Evolutionary conservation across 2,329 filamentous ascomycete genomes (phyloP), one percentile per base, ranked within the genome.

Genomic region (Aureobasidium melanogenum): DNA sequence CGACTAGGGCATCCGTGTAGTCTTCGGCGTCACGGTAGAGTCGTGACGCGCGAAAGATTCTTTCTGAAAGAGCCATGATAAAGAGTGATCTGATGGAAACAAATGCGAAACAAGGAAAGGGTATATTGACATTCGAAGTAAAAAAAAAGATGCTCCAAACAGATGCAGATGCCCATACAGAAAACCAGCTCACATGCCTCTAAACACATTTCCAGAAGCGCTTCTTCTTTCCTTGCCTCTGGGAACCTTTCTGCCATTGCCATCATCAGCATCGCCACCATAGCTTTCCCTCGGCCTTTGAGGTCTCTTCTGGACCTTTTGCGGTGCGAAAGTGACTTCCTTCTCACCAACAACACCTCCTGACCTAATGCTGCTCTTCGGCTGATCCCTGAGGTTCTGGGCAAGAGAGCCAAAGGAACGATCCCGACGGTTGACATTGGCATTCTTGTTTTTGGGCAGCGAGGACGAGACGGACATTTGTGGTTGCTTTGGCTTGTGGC

Each of bases 141-240:
- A 32, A 10, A 32, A 32, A 32, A 17, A 30, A 6, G 4, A 32
- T n/a, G n/a, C 9, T 30, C 12, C 17, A 34, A 34, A 44, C 26
- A 34, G 28, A 36, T 51, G 30, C 32, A 38, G 28, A 39, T 12
- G 22, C 22, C 3, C 10, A 36, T 15, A 15, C 14, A 34, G 32
- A 32, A 19, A 47, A 19, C 19, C 26, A 17, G 8, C 50, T 61
- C 15, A 87, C 78, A 89, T 80, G 69, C 79, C 82, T 71, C 87
- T 82, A 72, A 91, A 89, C 43, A 85, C 85, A 74, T 93, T 92
- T 57, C 81, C 82, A 74, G 88, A 91, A 55, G 89, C 89, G 73
- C 87, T 91, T 68, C 88, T 79, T 68, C 88, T 83, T 30, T 78
- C 76, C 62, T 78, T 76, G 43, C 52, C 67, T 47, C 69, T 65